A percentile compares a stretch with the other conserved stretches of the same genome.
These are phyloP conservation scores for Spergularia azorica DNA, from an alignment of 179 eudicot species.

Conservation along the genomic window DNA sequence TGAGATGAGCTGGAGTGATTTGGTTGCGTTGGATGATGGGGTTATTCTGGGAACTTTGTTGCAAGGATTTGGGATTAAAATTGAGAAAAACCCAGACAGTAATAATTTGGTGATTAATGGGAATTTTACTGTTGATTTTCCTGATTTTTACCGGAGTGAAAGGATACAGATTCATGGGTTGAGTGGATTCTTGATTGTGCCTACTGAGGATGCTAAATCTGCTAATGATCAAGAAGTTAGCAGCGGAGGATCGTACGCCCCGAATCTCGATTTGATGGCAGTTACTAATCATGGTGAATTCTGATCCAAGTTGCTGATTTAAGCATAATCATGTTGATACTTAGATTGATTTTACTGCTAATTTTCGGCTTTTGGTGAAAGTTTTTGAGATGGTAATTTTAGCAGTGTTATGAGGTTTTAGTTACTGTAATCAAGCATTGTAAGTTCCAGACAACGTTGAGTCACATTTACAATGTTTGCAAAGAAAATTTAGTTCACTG, in stretches of 20 bases:
- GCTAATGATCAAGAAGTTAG: background rate
- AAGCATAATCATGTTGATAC: too few species aligned
- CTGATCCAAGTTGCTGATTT: background rate
- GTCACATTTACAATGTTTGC: background rate
- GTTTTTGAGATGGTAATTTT: background rate
- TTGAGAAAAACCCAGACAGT: slow-evolving; percentile 17
- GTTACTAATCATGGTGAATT: slow-evolving; percentile 15
- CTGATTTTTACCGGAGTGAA: slow-evolving; percentile 43
- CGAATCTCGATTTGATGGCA: background rate
- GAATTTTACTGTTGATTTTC: slow-evolving; percentile 36
- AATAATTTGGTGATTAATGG: slow-evolving; percentile 39
- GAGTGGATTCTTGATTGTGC: slow-evolving; percentile 31
- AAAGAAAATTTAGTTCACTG: background rate
- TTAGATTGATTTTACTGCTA: background rate
- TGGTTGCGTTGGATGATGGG: slow-evolving; percentile 31
- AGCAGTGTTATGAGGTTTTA: background rate
- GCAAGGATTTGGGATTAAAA: slow-evolving; percentile 41
- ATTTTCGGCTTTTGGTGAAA: background rate
- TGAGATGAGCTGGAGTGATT: slow-evolving; percentile 35
- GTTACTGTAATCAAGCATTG: background rate
- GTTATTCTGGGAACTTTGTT: slow-evolving; percentile 36
- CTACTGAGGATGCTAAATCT: background rate
- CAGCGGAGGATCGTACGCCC: background rate
- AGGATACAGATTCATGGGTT: slow-evolving; percentile 55
- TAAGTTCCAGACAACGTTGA: background rate